Evolutionary conservation across 2,329 filamentous ascomycete genomes (phyloP).

Genomic region (Pestalotiopsis sp.): DNA sequence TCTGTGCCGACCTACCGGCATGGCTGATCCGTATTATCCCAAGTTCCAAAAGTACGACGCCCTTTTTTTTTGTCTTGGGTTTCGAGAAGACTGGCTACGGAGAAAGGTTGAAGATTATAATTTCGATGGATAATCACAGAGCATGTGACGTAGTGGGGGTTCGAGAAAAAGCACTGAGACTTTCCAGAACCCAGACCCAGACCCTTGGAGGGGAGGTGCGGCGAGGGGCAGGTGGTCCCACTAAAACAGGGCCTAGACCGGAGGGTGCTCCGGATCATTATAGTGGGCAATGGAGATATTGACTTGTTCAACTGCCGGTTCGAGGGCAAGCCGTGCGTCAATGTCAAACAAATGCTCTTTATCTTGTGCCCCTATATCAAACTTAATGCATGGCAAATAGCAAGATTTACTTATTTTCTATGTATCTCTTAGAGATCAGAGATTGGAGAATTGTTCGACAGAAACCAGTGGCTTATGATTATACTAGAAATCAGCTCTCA

Average conservation of each 20-base stretch:
- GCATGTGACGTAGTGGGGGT: neutral
- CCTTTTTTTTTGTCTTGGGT: neutral
- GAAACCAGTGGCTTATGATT: too few species aligned
- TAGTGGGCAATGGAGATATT: neutral
- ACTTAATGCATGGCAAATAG: too few species aligned
- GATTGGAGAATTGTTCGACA: too few species aligned
- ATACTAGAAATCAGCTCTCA: too few species aligned
- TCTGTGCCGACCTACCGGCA: neutral
- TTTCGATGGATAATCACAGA: neutral
- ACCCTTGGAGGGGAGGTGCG: neutral
- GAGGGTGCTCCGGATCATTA: neutral
- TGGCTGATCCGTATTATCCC: neutral
- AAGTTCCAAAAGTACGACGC: neutral
- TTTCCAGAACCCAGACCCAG: neutral
- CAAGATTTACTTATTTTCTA: too few species aligned
- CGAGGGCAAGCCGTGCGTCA: neutral
- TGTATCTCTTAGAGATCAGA: too few species aligned
- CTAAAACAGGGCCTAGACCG: neutral
- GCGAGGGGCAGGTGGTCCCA: neutral
- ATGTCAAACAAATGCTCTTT: too few species aligned
- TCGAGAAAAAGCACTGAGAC: neutral
- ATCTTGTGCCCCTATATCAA: too few species aligned
- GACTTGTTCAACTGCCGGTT: too few species aligned
- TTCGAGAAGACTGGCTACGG: neutral
- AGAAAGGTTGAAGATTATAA: neutral